Evolutionary conservation across 495 filamentous ascomycete genomes (phyloP).

Genomic region (Penicillium alfredii): DNA sequence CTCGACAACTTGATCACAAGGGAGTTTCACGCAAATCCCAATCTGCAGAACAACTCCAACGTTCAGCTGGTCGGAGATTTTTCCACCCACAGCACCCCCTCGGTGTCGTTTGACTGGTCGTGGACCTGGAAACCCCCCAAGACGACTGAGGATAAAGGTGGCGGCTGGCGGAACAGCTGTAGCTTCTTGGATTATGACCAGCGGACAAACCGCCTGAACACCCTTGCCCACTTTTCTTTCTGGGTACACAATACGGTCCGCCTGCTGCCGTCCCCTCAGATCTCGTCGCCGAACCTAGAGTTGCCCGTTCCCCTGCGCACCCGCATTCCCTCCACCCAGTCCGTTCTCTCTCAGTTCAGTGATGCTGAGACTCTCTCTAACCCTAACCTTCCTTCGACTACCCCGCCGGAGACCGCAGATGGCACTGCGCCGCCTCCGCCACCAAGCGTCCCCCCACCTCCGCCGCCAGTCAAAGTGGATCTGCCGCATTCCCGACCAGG

Average conservation of each 20-base stretch:
- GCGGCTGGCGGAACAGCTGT: slow-evolving; percentile 92
- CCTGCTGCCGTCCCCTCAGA: slow-evolving; percentile 31
- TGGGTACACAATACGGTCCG: slow-evolving; percentile 73
- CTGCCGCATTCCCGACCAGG: slow-evolving; percentile 77
- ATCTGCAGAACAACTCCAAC: slow-evolving; percentile 94
- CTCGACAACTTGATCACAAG: slow-evolving; percentile 89
- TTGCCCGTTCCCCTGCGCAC: slow-evolving; percentile 67
- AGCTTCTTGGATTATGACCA: slow-evolving; percentile 97
- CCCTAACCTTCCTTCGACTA: slow-evolving; percentile 53
- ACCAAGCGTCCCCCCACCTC: slow-evolving; percentile 41
- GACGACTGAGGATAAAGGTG: slow-evolving; percentile 70
- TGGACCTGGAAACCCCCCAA: slow-evolving; percentile 97
- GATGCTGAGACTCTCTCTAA: slow-evolving; percentile 49
- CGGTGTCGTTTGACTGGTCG: slow-evolving; percentile 87
- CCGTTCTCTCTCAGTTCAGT: slow-evolving; percentile 69
- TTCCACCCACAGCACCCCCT: slow-evolving; percentile 69
- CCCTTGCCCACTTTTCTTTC: slow-evolving; percentile 86
- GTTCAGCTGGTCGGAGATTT: slow-evolving; percentile 89
- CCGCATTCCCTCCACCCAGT: slow-evolving; percentile 76
- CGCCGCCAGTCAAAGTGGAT: slow-evolving; percentile 68
- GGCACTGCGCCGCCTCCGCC: slow-evolving; percentile 35
- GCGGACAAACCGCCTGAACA: slow-evolving; percentile 79
- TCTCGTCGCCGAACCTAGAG: slow-evolving; percentile 63
- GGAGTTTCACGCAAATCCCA: slow-evolving; percentile 95
- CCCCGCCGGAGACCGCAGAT: slow-evolving; percentile 53